Evolutionary conservation across 352 stramenopile genomes (phyloP).

Genomic region (Halophytophthora polymorphica): DNA sequence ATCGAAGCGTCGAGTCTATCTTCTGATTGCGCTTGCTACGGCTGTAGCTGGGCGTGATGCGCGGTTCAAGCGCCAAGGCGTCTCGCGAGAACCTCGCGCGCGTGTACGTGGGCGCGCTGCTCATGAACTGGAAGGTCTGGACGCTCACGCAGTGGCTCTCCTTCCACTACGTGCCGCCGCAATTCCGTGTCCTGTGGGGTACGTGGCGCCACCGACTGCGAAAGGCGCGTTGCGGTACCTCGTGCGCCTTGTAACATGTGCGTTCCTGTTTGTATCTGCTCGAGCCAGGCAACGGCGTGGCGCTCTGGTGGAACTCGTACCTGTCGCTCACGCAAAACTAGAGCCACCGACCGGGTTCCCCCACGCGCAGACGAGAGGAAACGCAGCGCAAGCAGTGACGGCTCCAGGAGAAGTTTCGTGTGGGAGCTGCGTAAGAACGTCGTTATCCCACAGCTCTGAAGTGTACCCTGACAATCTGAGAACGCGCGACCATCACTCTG

Average conservation of each 20-base stretch:
- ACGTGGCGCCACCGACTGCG: constrained; percentile 17
- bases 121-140: constrained; percentile 76
- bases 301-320: constrained; percentile 81
- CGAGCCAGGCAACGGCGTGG: constrained; percentile 54
- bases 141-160: constrained; percentile 69
- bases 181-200: constrained; percentile 75
- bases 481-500: no score
- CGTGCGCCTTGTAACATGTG: no score
- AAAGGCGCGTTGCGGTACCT: no score
- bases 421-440: no score
- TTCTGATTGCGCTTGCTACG: constrained; percentile 4
- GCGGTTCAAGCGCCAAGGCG: constrained; percentile 41
- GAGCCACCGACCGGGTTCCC: not conserved
- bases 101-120: constrained; percentile 48
- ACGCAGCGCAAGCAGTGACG: not conserved
- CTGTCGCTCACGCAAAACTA: constrained; percentile 62
- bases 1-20: not conserved
- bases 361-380: not conserved
- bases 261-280: constrained; percentile 8
- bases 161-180: constrained; percentile 71
- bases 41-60: constrained; percentile 54
- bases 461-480: no score
- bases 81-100: constrained; percentile 39
- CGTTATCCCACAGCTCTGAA: no score
- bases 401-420: no score